A percentile compares a stretch with the other conserved stretches of the same genome.
phyloP scores from a whole-genome alignment of 805 yeast genomes.

The Saccharomycopsis malanga region DNA sequence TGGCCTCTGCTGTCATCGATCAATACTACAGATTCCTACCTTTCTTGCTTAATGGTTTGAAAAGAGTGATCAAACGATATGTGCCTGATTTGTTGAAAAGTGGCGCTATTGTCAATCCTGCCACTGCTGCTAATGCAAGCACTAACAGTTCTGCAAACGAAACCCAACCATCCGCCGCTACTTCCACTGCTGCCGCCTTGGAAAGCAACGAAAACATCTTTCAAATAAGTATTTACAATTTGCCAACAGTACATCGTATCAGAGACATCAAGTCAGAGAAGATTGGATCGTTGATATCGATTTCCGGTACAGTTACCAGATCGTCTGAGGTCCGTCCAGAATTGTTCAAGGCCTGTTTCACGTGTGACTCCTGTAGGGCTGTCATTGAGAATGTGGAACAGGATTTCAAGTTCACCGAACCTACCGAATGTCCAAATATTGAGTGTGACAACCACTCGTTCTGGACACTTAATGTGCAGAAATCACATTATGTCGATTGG shows the following conservation, averaged over 20 bases:
- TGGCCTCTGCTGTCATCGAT: constrained; percentile 82
- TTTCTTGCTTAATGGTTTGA: constrained; percentile 66
- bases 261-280: constrained; percentile 87
- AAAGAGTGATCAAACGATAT: constrained; percentile 61
- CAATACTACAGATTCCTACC: constrained; percentile 93
- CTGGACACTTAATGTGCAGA: constrained; percentile 78
- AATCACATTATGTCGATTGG: constrained; percentile 92
- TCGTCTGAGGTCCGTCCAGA: constrained; percentile 97
- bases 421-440: constrained; percentile 83
- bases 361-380: constrained; percentile 84
- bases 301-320: constrained; percentile 92
- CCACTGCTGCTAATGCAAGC: not conserved
- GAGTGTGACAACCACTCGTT: constrained; percentile 78
- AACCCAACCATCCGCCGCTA: constrained; percentile 25
- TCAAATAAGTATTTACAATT: constrained; percentile 81
- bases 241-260: constrained; percentile 76
- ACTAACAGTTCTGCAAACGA: constrained; percentile 22
- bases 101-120: constrained; percentile 29
- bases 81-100: constrained; percentile 64
- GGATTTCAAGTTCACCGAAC: constrained; percentile 88
- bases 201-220: constrained; percentile 65
- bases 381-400: constrained; percentile 87
- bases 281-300: constrained; percentile 75
- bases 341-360: constrained; percentile 75
- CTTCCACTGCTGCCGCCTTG: constrained; percentile 39